phyloP scores from a whole-genome alignment of 345 rosid genomes.

The Gynandropsis gynandra region DNA sequence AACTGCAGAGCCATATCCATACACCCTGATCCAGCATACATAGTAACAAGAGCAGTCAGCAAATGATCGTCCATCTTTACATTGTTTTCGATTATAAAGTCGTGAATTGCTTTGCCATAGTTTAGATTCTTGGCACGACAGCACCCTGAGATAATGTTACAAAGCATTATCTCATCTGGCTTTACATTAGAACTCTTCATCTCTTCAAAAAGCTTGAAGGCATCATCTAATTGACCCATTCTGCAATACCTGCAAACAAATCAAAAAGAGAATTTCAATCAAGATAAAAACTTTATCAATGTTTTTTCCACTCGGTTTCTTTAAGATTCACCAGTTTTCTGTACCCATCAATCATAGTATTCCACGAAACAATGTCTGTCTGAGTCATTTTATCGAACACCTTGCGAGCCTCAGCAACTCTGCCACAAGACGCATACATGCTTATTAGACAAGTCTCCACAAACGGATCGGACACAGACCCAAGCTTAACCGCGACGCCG shows the following conservation, averaged over 20 bases:
- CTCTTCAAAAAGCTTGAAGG: slow-evolving; percentile 55
- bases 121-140: slow-evolving; percentile 32
- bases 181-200: slow-evolving; percentile 39
- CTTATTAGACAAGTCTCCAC: slow-evolving; percentile 44
- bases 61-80: slow-evolving; percentile 34
- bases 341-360: slow-evolving; percentile 51
- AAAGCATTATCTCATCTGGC: slow-evolving; percentile 50
- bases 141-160: slow-evolving; percentile 49
- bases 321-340: background rate
- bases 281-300: background rate
- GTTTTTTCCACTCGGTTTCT: background rate
- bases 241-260: slow-evolving; percentile 36
- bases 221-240: slow-evolving; percentile 38
- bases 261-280: background rate
- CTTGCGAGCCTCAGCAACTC: slow-evolving; percentile 34
- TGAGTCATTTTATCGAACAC: slow-evolving; percentile 52
- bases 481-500: slow-evolving; percentile 41
- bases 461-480: slow-evolving; percentile 46
- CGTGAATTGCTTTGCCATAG: slow-evolving; percentile 41
- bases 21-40: slow-evolving; percentile 44
- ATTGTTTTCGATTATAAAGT: slow-evolving; percentile 34
- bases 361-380: slow-evolving; percentile 52
- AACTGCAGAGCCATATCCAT: slow-evolving; percentile 40
- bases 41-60: slow-evolving; percentile 37
- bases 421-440: slow-evolving; percentile 35